A percentile compares a stretch with the other conserved stretches of the same genome.
These are phyloP conservation scores for Cladophialophora chaetospira DNA, from an alignment of 2,329 filamentous ascomycete species.

Conservation along the genomic window DNA sequence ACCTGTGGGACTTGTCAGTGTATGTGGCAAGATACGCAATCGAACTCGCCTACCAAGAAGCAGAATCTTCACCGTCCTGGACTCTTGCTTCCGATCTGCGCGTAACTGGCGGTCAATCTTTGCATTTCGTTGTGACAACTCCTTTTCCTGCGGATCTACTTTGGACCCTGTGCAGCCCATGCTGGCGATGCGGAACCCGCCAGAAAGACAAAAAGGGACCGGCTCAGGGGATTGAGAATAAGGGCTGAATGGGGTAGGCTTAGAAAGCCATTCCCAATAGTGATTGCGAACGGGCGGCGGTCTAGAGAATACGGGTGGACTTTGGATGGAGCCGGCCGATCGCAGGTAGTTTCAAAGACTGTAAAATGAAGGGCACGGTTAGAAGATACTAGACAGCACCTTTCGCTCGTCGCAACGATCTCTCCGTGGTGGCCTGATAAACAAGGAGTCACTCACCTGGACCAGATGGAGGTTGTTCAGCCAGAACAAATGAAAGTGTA, in stretches of 20 bases:
- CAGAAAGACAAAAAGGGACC: not conserved
- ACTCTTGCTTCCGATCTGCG: slow-evolving; percentile 81
- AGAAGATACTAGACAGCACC: not conserved
- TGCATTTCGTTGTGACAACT: slow-evolving; percentile 46
- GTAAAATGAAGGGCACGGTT: not conserved
- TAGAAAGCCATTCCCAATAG: not conserved
- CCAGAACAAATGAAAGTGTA: too few species aligned
- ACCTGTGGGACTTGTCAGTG: slow-evolving; percentile 55
- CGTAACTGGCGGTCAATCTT: slow-evolving; percentile 87
- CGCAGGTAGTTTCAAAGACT: not conserved
- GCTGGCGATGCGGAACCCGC: slow-evolving; percentile 23
- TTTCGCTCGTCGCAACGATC: too few species aligned
- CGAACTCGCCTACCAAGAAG: slow-evolving; percentile 71
- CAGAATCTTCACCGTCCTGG: slow-evolving; percentile 89
- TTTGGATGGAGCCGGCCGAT: too few species aligned
- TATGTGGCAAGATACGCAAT: not conserved
- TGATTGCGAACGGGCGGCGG: not conserved
- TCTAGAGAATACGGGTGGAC: too few species aligned
- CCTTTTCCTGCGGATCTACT: slow-evolving; percentile 43
- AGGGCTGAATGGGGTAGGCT: too few species aligned
- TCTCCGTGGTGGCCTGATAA: too few species aligned
- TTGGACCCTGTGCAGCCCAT: slow-evolving; percentile 52
- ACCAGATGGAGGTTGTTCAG: too few species aligned
- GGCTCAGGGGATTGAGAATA: not conserved
- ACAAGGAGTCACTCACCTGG: too few species aligned